Evolutionary conservation across 495 filamentous ascomycete species (phyloP).

Genomic region (Podospora anserina): DNA sequence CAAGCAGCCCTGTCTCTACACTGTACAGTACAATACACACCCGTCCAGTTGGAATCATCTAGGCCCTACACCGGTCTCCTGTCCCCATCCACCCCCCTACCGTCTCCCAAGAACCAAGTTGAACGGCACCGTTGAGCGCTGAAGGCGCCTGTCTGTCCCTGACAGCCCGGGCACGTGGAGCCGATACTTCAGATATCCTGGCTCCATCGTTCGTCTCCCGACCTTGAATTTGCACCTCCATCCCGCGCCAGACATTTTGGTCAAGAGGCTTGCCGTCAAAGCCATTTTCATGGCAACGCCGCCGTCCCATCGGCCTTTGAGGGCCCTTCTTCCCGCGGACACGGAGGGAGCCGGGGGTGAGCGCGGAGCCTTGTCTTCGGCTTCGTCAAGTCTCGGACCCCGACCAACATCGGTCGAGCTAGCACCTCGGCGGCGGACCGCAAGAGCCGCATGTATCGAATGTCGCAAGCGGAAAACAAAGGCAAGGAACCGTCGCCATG

Average conservation of each 20-base stretch:
- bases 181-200: not conserved
- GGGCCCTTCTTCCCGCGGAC: not conserved
- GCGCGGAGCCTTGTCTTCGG: not conserved
- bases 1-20: not conserved
- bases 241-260: not conserved
- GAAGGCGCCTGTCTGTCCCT: not conserved
- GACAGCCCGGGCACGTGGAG: not conserved
- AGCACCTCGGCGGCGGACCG: not conserved
- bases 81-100: not conserved
- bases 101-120: not conserved
- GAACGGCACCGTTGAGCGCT: not conserved
- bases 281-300: not conserved
- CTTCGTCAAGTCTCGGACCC: not conserved
- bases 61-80: not conserved
- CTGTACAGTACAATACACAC: not conserved
- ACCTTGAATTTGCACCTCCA: not conserved
- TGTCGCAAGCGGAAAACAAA: slow-evolving; percentile 8
- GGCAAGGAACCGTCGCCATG: not conserved
- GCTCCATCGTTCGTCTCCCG: not conserved
- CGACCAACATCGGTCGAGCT: not conserved
- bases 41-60: not conserved
- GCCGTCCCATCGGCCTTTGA: not conserved
- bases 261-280: not conserved
- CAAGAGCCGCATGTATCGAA: slow-evolving; percentile 6
- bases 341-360: not conserved